These are phyloP conservation scores for Lichtheimia corymbifera DNA, from an alignment of 371 early-diverging fungal genomes.

Conservation along the genomic window DNA sequence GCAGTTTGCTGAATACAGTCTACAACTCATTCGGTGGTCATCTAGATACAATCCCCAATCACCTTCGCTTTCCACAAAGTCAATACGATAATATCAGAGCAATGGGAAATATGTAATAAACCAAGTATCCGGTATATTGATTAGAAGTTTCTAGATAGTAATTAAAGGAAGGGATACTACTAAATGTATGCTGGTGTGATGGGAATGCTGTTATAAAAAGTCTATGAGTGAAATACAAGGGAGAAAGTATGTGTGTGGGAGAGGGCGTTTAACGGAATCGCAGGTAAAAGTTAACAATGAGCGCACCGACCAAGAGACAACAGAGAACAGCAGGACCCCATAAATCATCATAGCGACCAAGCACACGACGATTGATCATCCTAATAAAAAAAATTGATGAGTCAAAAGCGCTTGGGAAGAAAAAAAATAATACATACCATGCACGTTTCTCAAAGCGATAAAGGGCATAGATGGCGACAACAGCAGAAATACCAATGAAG, in stretches of 20 bases:
- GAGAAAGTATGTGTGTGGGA: too few relatives aligned
- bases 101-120: conserved; percentile 3
- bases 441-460: conserved; percentile 91
- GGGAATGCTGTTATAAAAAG: too few relatives aligned
- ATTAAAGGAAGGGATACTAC: too few relatives aligned
- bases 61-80: conserved; percentile 49
- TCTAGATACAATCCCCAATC: conserved; percentile 47
- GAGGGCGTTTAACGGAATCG: conserved; percentile 16
- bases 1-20: conserved; percentile 45
- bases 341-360: conserved; percentile 66
- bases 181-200: too few relatives aligned
- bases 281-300: conserved; percentile 34
- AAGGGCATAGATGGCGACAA: conserved; percentile 61
- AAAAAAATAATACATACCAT: conserved; percentile 28
- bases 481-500: conserved; percentile 74
- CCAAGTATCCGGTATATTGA: too few relatives aligned
- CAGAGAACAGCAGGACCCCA: conserved; percentile 87
- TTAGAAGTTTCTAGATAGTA: too few relatives aligned
- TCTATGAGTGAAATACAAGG: too few relatives aligned
- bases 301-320: conserved; percentile 72
- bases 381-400: conserved; percentile 16
- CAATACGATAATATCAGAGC: conserved; percentile 52
- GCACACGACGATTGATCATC: conserved; percentile 63
- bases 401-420: too few relatives aligned
- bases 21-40: conserved; percentile 33